Evolutionary conservation across 129 eudicot species (phyloP), one percentile per base, ranked within the genome.

Genomic region (Centaurea solstitialis): DNA sequence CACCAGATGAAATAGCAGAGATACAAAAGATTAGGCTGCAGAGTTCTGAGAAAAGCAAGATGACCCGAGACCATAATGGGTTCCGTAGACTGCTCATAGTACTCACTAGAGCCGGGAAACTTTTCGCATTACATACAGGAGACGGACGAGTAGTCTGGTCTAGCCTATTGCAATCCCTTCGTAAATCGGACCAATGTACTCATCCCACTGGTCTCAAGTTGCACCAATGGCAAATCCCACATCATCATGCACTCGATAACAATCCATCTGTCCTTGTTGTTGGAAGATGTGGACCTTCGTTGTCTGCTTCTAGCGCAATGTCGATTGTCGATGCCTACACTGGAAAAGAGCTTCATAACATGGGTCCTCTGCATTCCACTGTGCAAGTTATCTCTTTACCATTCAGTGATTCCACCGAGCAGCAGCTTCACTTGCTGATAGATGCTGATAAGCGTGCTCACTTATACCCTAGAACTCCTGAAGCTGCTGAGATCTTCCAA

Each of bases 81-180:
- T 96, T 96, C 83, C 86, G 99, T 68, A 93, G 80, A 68, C 89
- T 96, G 61, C 92, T 96, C 67, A 84, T 96, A 70, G 97, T 93
- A 41, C 95, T 96, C 75, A 96, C 99, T 24, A 92, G 88, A 82
- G 88, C 97, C 21, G 96, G 99, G 38, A 96, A 96, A 80, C 91
- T 96, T 80, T 89, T 67, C 68, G 99, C 98, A 24, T 81, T 96
- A 85, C 99, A 96, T 87, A 88, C 97, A 2, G 99, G 99, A 68
- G 97, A 96, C 81, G 99, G 98, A n/a, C 86, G 93, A 66, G 87
- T 96, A 68, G 92, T 96, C 85, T 96, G 99, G 99, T 96, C 99
- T 30, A 82, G 72, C 43, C 79, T 93, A 43, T 84, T 96, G 47
- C 87, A 86, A 83, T 68, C 90, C 76, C 90, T 96, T 59, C 95